Base-by-base conservation (phyloP, 1,284 basidiomycete species). In the Takashimella koratensis region DNA sequence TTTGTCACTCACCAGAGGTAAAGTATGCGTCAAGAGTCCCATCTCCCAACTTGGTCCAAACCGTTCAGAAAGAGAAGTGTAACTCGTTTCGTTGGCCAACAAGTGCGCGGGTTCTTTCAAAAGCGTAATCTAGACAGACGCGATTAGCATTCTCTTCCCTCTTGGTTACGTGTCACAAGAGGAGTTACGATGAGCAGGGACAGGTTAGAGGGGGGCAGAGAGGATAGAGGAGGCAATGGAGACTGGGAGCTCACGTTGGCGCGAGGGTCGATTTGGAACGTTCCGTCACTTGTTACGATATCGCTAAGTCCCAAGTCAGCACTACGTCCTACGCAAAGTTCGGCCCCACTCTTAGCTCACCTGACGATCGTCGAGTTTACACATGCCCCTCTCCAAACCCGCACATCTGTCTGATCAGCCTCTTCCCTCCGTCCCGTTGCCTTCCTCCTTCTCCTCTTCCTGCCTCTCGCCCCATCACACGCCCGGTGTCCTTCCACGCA, bases 51-150 rank as follows among this genome's bases (percentile, higher is more conserved):
- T 3, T 10, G 36, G 16, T 5, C 49, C 53, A 4, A 50, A 23
- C 1, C 21, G n/a, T 8, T 21, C 25, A 0, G 40, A 19, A 5
- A 54, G 49, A 13, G 43, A 5, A 20, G 45, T 45, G 13, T 50
- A 51, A 16, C 39, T 25, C 8, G 25, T 8, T 8, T 48, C 46
- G 12, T 45, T 20, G 2, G 42, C n/a, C 5, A 52, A 43, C 30
- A 56, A 19, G 4, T 41, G 27, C 12, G 44, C 41, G 1, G 54
- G 45, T 16, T 54, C 44, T 3, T 47, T 30, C 2, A 49, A 3
- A 8, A 53, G 30, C n/a, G 47, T 49, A 27, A 53, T 49, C 52
- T 53, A n/a, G n/a, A n/a, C n/a, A n/a, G n/a, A n/a, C n/a, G 23
- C 12, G 3, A 25, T 30, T 24, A 45, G n/a, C 8, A 24, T 1